phyloP scores from a whole-genome alignment of 495 filamentous ascomycete species.

The Neurospora sp. region DNA sequence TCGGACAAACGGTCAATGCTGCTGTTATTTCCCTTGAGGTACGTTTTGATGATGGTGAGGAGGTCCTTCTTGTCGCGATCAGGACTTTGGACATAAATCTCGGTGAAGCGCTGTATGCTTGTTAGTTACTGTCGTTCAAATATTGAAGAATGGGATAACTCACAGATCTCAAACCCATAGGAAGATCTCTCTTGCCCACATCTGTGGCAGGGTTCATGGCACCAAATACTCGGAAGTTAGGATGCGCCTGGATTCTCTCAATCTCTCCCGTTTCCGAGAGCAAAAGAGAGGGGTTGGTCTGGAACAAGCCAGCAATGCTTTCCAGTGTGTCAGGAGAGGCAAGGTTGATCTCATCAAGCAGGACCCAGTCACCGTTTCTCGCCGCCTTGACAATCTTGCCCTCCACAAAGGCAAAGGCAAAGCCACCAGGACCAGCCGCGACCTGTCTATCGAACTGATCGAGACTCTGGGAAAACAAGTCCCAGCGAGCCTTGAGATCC shows the following conservation, averaged over 20 bases:
- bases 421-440: conserved; percentile 64
- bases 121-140: not conserved
- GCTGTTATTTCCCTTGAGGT: conserved; percentile 60
- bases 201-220: conserved; percentile 99
- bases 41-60: conserved; percentile 71
- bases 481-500: conserved; percentile 65
- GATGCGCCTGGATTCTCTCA: conserved; percentile 79
- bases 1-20: conserved; percentile 55
- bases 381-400: conserved; percentile 88
- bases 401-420: conserved; percentile 93
- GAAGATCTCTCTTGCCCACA: conserved; percentile 88
- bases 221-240: conserved; percentile 90
- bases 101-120: conserved; percentile 79
- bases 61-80: conserved; percentile 79
- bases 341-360: conserved; percentile 90
- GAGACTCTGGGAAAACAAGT: conserved; percentile 64
- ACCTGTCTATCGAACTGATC: conserved; percentile 73
- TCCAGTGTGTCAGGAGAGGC: conserved; percentile 91
- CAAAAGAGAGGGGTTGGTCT: conserved; percentile 68
- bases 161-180: conserved; percentile 44
- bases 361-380: conserved; percentile 91
- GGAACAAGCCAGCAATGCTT: conserved; percentile 78
- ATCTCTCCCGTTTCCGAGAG: conserved; percentile 87
- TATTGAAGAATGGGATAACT: not conserved
- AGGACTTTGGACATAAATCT: conserved; percentile 83